Conservation (phyloP, 345 rosid species). For the Stellera chamaejasme region DNA sequence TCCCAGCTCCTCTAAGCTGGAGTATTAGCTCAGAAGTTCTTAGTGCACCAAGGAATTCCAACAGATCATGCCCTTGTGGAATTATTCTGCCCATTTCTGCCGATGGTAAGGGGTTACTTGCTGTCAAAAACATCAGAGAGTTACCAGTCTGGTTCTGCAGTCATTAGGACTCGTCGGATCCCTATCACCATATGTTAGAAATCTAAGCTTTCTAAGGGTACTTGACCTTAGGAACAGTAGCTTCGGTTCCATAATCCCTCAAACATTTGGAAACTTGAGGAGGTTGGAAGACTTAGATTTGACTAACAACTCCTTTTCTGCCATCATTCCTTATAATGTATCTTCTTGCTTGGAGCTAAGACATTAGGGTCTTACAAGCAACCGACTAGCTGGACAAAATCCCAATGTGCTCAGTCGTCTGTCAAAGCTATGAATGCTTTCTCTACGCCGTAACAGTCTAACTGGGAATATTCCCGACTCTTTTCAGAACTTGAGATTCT, state of each 20-base stretch:
- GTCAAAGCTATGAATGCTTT: not conserved
- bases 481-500: conserved; percentile 15
- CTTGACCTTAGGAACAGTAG: conserved; percentile 1
- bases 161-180: not conserved
- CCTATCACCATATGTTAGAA: conserved; percentile 17
- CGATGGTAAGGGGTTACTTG: conserved; percentile 15
- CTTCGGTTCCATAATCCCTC: conserved; percentile 10
- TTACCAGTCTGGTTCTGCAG: conserved; percentile 2
- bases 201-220: conserved; percentile 16
- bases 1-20: no score
- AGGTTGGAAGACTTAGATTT: conserved; percentile 13
- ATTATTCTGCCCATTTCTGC: conserved; percentile 12
- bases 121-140: conserved; percentile 12
- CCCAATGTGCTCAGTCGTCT: conserved; percentile 3
- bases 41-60: no score
- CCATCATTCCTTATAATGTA: conserved; percentile 10
- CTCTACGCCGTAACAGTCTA: not conserved
- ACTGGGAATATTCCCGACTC: conserved; percentile 9
- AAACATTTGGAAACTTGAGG: conserved; percentile 6
- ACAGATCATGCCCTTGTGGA: conserved; percentile 16
- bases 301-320: conserved; percentile 4
- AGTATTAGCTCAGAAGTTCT: no score
- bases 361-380: not conserved
- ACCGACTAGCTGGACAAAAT: conserved; percentile 6
- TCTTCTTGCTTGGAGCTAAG: conserved; percentile 13